A percentile compares a stretch with the other conserved stretches of the same genome.
Conservation (phyloP, 169 alveolate species). For the Plasmodium vivax region DNA sequence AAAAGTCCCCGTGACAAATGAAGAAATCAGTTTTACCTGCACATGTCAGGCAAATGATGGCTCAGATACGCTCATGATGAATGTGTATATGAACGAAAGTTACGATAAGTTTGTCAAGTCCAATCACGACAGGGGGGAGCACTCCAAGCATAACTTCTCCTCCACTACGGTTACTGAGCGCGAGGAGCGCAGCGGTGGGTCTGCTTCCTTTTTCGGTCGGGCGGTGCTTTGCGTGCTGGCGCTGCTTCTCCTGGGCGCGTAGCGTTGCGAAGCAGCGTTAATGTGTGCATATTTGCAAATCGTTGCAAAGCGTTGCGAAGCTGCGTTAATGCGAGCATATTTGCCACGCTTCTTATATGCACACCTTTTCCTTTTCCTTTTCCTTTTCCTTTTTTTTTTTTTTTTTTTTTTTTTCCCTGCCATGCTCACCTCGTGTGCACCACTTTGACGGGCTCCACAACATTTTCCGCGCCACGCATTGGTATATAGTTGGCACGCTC, state of each 20-base stretch:
- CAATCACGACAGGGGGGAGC: background rate
- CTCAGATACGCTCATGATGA: slow-evolving; percentile 32
- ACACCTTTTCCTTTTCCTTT: no score
- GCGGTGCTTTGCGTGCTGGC: background rate
- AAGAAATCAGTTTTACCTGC: slow-evolving; percentile 32
- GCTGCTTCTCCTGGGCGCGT: background rate
- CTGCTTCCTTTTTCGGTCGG: background rate
- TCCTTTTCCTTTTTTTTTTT: no score
- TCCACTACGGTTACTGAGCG: background rate
- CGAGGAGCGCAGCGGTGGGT: background rate
- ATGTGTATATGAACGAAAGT: slow-evolving; percentile 40
- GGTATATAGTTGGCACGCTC: no score
- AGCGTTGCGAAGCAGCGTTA: background rate
- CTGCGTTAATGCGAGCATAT: background rate
- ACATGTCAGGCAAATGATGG: slow-evolving; percentile 24
- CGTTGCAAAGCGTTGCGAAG: background rate
- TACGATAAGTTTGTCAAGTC: slow-evolving; percentile 3
- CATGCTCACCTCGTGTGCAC: background rate
- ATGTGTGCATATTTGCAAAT: background rate
- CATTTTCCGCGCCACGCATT: background rate
- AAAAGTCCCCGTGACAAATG: slow-evolving; percentile 4
- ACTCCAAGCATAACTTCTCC: background rate
- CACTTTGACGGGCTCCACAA: background rate
- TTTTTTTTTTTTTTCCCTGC: background rate
- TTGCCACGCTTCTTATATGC: background rate